Evolutionary conservation across 2,329 filamentous ascomycete species (phyloP).

Genomic region (Emergomyces africanus): DNA sequence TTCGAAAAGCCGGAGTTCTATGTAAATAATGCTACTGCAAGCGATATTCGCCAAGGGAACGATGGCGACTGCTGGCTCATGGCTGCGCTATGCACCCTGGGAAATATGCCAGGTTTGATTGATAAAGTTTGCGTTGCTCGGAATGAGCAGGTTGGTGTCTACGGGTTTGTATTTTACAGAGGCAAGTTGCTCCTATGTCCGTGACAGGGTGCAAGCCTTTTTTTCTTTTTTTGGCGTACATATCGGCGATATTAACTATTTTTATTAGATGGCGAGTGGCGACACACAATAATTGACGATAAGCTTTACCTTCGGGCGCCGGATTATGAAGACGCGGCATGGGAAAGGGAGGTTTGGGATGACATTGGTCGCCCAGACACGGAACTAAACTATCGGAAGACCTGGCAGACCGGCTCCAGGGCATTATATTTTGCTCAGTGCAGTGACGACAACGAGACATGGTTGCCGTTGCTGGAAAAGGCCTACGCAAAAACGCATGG

Average conservation of each 20-base stretch:
- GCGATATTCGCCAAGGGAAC: slow-evolving; percentile 65
- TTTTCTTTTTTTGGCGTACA: neutral
- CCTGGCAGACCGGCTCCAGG: slow-evolving; percentile 61
- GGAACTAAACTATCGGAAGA: slow-evolving; percentile 56
- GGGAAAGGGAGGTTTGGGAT: slow-evolving; percentile 61
- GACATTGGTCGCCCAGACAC: slow-evolving; percentile 62
- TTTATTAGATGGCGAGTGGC: slow-evolving; percentile 65
- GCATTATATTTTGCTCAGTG: slow-evolving; percentile 69
- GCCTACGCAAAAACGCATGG: slow-evolving; percentile 77
- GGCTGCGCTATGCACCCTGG: slow-evolving; percentile 64
- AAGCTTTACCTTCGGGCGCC: slow-evolving; percentile 75
- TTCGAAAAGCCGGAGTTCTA: slow-evolving; percentile 68
- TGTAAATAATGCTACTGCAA: slow-evolving; percentile 61
- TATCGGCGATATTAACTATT: neutral
- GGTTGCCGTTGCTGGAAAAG: slow-evolving; percentile 69
- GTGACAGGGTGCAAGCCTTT: neutral
- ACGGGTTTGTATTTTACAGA: slow-evolving; percentile 73
- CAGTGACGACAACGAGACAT: slow-evolving; percentile 65
- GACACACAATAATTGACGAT: slow-evolving; percentile 82
- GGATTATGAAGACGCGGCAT: slow-evolving; percentile 65
- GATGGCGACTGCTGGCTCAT: slow-evolving; percentile 82
- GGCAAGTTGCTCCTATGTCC: slow-evolving; percentile 25
- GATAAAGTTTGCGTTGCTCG: slow-evolving; percentile 60
- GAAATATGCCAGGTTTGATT: slow-evolving; percentile 59
- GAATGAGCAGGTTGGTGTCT: slow-evolving; percentile 63